A percentile compares a stretch with the other conserved stretches of the same genome.
These are phyloP conservation scores for Neopestalotiopsis clavispora DNA, from an alignment of 2,329 filamentous ascomycete genomes.

Conservation along the genomic window DNA sequence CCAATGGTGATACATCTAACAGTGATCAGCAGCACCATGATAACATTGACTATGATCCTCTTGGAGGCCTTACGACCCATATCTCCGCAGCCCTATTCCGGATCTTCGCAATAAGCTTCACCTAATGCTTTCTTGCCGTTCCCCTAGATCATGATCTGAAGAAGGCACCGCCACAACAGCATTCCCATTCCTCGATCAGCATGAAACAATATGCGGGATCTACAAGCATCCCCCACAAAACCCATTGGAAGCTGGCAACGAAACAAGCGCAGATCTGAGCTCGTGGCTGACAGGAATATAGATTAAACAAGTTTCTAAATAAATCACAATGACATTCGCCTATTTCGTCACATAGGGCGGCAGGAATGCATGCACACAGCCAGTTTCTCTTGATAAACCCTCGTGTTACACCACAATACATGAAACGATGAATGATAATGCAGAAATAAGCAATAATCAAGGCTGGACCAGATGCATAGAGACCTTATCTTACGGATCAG, in stretches of 20 bases:
- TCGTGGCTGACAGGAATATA: background rate
- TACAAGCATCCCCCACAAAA: background rate
- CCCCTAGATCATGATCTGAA: background rate
- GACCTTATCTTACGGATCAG: background rate
- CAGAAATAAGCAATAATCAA: background rate
- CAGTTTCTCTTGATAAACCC: no score
- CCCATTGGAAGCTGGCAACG: background rate
- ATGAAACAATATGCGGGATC: background rate
- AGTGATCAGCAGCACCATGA: background rate
- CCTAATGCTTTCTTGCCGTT: background rate
- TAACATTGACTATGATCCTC: background rate
- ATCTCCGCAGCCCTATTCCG: background rate
- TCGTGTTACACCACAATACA: no score
- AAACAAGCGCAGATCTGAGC: background rate
- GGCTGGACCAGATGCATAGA: background rate
- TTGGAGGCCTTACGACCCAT: background rate
- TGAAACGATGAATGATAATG: background rate
- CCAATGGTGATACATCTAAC: background rate
- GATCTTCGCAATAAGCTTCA: background rate
- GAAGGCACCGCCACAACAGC: background rate
- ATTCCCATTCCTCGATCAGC: background rate
- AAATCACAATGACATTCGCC: background rate
- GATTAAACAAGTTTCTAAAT: background rate
- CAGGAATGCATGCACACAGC: no score
- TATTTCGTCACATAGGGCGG: background rate